Conservation (phyloP, 176 grass and related monocot genomes). For the Eragrostis nindensis region DNA sequence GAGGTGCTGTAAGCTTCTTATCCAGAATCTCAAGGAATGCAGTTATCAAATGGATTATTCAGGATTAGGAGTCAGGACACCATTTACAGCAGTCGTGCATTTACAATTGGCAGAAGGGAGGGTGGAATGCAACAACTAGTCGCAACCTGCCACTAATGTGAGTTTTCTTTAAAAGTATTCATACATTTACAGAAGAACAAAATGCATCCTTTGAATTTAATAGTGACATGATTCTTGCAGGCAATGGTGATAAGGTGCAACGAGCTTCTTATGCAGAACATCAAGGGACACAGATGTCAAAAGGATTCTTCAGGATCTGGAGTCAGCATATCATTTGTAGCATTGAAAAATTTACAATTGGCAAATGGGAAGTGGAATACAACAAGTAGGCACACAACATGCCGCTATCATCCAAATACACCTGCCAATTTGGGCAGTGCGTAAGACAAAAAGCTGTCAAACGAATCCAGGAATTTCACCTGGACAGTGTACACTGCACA, state of each 20-base stretch:
- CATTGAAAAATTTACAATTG: not conserved
- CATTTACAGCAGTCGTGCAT: not conserved
- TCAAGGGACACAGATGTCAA: not conserved
- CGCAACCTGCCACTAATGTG: not conserved
- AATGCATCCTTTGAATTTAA: not conserved
- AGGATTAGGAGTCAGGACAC: not conserved
- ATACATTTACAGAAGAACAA: not conserved
- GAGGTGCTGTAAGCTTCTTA: not conserved
- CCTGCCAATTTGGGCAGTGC: not conserved
- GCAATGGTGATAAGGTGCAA: not conserved
- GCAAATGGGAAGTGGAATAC: not conserved
- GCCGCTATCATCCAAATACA: not conserved
- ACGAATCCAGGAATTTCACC: not conserved
- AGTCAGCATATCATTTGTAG: not conserved
- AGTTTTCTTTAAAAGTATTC: not conserved
- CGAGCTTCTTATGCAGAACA: not conserved
- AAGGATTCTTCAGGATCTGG: not conserved
- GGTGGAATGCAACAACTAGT: not conserved
- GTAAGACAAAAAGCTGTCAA: not conserved
- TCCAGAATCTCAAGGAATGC: not conserved
- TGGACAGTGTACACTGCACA: not conserved
- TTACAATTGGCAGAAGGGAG: not conserved
- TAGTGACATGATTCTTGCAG: not conserved
- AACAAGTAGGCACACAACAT: not conserved
- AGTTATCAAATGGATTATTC: not conserved